A percentile compares a stretch with the other conserved stretches of the same genome.
These are phyloP conservation scores for Citrullus amarus DNA, from an alignment of 306 rosid species.

Conservation along the genomic window DNA sequence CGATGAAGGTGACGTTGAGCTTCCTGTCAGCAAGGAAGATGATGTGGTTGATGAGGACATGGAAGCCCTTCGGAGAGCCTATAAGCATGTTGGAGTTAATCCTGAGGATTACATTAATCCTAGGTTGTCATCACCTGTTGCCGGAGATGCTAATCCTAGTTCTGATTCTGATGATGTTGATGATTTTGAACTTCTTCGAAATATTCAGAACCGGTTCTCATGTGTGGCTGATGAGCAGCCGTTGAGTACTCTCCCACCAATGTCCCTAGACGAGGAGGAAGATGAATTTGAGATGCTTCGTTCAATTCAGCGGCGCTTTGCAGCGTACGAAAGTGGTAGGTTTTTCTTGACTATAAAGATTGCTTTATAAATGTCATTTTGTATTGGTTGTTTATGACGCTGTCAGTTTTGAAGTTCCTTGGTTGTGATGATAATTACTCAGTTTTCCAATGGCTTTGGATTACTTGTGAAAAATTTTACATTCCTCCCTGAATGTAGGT, in stretches of 20 bases:
- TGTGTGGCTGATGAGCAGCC: conserved; percentile 18
- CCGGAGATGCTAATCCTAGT: background rate
- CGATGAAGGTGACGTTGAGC: conserved; percentile 14
- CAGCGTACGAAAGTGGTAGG: conserved; percentile 37
- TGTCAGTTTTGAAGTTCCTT: background rate
- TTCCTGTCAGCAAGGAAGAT: conserved; percentile 19
- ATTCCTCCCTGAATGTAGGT: background rate
- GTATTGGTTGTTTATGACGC: background rate
- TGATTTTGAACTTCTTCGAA: conserved; percentile 32
- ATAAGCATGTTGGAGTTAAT: conserved; percentile 24
- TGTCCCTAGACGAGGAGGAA: conserved; percentile 36
- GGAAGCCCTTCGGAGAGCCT: conserved; percentile 55
- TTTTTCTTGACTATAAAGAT: background rate
- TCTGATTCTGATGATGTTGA: conserved; percentile 22
- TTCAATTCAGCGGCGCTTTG: conserved; percentile 45
- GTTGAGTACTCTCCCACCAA: conserved; percentile 22
- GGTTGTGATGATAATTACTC: background rate
- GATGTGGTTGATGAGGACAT: conserved; percentile 45
- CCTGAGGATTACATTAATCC: conserved; percentile 7
- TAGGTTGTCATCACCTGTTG: background rate
- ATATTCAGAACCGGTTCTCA: conserved; percentile 38
- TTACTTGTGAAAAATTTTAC: background rate
- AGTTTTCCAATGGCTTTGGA: background rate
- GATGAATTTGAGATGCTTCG: conserved; percentile 58
- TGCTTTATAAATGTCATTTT: background rate